Evolutionary conservation across 192 early-diverging fungal genomes (phyloP).

Genomic region (Backusella westeae): DNA sequence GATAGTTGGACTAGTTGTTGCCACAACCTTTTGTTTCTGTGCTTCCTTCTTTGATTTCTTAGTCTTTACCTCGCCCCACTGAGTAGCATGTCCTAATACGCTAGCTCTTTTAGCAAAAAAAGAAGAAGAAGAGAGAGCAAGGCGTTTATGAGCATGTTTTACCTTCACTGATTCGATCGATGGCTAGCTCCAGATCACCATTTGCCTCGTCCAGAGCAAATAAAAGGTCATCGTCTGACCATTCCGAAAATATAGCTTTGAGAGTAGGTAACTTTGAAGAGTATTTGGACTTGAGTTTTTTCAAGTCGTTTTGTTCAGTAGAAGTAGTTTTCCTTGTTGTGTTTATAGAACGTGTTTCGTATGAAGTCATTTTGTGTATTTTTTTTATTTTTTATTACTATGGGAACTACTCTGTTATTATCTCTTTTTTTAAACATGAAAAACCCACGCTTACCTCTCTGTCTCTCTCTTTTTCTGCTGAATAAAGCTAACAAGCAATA

Average conservation of each 20-base stretch:
- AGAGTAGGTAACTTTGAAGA: constrained; percentile 59
- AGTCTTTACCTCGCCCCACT: constrained; percentile 89
- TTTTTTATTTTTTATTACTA: neutral
- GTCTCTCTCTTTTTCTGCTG: neutral
- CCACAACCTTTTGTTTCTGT: constrained; percentile 49
- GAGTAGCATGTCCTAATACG: constrained; percentile 64
- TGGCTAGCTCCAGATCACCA: constrained; percentile 81
- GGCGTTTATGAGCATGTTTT: neutral
- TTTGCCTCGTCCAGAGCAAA: constrained; percentile 81
- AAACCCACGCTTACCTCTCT: neutral
- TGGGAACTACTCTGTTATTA: neutral
- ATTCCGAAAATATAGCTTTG: constrained; percentile 78
- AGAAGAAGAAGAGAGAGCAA: neutral
- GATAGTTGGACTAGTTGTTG: constrained; percentile 4
- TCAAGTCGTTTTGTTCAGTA: constrained; percentile 49
- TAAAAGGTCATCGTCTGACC: constrained; percentile 90
- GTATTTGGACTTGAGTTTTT: constrained; percentile 66
- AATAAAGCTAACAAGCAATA: neutral
- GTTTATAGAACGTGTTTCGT: constrained; percentile 31
- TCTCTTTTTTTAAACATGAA: neutral
- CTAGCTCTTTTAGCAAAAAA: neutral
- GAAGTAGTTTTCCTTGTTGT: constrained; percentile 20
- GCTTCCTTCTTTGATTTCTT: constrained; percentile 61
- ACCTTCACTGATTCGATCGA: constrained; percentile 83
- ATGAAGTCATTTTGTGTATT: constrained; percentile 28